These are phyloP conservation scores for Hypoxylon sp. DNA, from an alignment of 2,329 filamentous ascomycete genomes.

Conservation along the genomic window DNA sequence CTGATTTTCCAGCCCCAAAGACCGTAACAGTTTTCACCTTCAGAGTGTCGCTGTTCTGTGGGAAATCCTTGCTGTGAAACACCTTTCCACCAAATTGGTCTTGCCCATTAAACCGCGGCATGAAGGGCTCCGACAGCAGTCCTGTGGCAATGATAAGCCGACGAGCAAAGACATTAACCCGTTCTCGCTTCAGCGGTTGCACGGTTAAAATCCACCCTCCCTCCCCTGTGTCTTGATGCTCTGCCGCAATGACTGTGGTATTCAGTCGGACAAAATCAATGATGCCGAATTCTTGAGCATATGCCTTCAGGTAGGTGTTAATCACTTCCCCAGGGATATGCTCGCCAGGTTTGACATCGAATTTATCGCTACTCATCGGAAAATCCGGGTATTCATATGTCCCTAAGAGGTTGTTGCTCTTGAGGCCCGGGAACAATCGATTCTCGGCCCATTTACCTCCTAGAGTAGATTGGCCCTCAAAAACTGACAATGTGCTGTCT, in stretches of 20 bases:
- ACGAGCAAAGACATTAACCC: constrained; percentile 53
- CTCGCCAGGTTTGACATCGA: constrained; percentile 63
- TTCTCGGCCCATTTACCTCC: constrained; percentile 80
- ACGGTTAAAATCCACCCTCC: constrained; percentile 55
- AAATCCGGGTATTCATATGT: constrained; percentile 83
- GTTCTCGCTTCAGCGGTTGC: constrained; percentile 13
- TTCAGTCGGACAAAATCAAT: constrained; percentile 64
- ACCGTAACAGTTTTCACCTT: constrained; percentile 63
- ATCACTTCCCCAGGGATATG: constrained; percentile 72
- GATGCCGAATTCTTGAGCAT: constrained; percentile 68
- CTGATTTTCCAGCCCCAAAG: constrained; percentile 73
- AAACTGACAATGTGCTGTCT: constrained; percentile 66
- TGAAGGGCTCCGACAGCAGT: constrained; percentile 69
- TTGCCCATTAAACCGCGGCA: constrained; percentile 66
- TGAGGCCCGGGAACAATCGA: constrained; percentile 77
- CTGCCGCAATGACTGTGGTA: constrained; percentile 65
- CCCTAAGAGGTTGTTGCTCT: constrained; percentile 81
- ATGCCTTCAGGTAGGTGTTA: constrained; percentile 70
- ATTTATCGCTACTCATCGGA: constrained; percentile 72
- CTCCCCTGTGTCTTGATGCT: constrained; percentile 61
- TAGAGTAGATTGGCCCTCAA: constrained; percentile 70
- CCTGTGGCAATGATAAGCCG: constrained; percentile 75
- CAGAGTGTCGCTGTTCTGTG: constrained; percentile 54
- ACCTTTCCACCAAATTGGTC: constrained; percentile 66
- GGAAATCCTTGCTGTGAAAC: constrained; percentile 71